Evolutionary conservation across 2,329 filamentous ascomycete genomes (phyloP), one percentile per base, ranked within the genome.

Genomic region (Chaetoscypha palmicola): DNA sequence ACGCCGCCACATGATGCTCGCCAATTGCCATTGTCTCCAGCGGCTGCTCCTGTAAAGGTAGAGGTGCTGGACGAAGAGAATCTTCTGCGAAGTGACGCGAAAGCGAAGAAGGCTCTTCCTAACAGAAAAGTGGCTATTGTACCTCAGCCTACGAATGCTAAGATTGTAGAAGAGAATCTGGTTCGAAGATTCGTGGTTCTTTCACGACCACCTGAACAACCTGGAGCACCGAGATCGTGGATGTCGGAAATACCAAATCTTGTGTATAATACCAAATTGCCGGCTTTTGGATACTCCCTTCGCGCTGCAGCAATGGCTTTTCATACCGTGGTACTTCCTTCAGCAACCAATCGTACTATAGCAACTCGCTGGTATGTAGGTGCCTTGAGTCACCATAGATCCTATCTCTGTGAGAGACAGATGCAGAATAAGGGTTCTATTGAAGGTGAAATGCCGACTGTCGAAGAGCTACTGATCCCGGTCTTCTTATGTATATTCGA

Each of bases 401-500:
- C 21, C 5, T 35, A 20, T 28, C 22, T 41, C 16, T 41, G 11
- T 19, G n/a, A 26, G 5, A 26, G 19, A 26, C n/a, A 21, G 19
- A 16, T 5, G 39, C 19, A 33, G 10, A 39, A 19, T 3, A 24
- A 12, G 5, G n/a, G 14, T 12, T 5, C 34, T 17, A 4, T 31
- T 28, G 23, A 10, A 9, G 19, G 19, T 11, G 9, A 8, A 4
- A 30, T 39, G 4, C 42, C 42, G 17, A 31, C 12, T 7, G 21
- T 35, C 11, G 42, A 39, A 20, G 42, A 45, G 12, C 3, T 45
- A 7, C 22, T 39, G 2, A 39, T 39, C 31, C 35, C 42, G 9
- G 21, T 45, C 3, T 34, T 45, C 12, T 28, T 45, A 7, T 38
- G 35, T 17, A 24, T 34, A 12, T 45, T 39, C 11, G 42, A 45